Evolutionary conservation across 805 yeast species (phyloP).

Genomic region (Tetrapisispora iriomotensis): DNA sequence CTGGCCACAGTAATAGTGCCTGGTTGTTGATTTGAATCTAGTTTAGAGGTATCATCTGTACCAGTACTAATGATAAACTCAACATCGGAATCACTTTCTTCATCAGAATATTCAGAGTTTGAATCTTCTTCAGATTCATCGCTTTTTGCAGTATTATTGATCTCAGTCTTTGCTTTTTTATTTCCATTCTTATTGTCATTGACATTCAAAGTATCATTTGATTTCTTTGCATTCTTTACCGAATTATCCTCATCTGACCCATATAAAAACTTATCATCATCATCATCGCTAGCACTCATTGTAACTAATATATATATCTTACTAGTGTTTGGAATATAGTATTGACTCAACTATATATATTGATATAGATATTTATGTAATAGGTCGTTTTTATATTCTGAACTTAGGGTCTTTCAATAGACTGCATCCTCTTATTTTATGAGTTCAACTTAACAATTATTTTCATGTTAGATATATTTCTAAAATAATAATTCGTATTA

Average conservation of each 20-base stretch:
- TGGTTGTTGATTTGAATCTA: conserved; percentile 16
- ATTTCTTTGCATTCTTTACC: not conserved
- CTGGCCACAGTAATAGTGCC: conserved; percentile 12
- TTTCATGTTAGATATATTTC: no score
- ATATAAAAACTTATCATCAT: conserved; percentile 29
- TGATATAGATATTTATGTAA: no score
- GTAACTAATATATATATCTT: not conserved
- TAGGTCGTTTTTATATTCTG: no score
- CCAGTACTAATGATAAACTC: conserved; percentile 68
- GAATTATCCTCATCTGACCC: conserved; percentile 26
- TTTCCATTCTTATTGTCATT: conserved; percentile 3
- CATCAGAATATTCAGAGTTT: conserved; percentile 30
- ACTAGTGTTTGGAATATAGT: no score
- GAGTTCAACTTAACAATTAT: no score
- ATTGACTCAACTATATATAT: no score
- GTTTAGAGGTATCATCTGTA: conserved; percentile 17
- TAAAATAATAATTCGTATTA: no score
- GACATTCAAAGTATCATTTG: conserved; percentile 4
- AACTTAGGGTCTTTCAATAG: no score
- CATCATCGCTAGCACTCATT: conserved; percentile 27
- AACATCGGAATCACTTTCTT: conserved; percentile 53
- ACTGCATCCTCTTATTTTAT: no score
- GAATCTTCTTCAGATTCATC: conserved; percentile 40
- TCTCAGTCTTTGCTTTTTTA: conserved; percentile 5
- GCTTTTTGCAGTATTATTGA: conserved; percentile 17